Evolutionary conservation across 352 stramenopile species (phyloP), one percentile per base, ranked within the genome.

Genomic region (Globisporangium nagaii): DNA sequence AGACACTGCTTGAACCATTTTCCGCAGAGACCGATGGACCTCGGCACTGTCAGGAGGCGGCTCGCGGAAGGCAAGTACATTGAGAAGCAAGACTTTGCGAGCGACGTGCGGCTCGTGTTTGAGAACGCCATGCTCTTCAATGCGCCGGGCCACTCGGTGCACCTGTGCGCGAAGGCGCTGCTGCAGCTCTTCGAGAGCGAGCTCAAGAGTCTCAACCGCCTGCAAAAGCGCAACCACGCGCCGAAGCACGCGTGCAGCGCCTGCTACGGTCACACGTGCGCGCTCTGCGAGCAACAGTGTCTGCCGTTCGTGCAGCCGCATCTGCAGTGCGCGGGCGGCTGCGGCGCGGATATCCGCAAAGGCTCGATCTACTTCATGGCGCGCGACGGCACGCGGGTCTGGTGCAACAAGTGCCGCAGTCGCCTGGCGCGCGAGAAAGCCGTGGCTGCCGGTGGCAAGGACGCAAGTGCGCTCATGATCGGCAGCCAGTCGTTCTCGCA

Each of bases 81-180:
- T 31, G 79, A 84, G 20, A 73, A 97, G 5, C 66, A 92, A 19
- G 85, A 84, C 52, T 93, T 96, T 54, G 63, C 70, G 17, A 62
- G 60, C 4, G 85, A 97, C 60, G 78, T 96, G 28, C 75, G 79
- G 9, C 67, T 96, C 24, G 85, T 96, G 50, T 96, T 96, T 71
- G 61, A 87, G n/a, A 97, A 97, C 58, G 86, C 88, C 8, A 95
- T 91, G 71, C 64, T 63, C 8, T 97, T 96, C 62, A 97, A 97
- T 48, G 71, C 71, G 2, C 56, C 70, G 13, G 71, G 63, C 6
- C 83, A 95, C 65, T 92, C 83, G 50, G 79, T 96, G 8, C 78
- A 95, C 56, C 60, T 87, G 6, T 71, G 85, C 51, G 84, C 87
- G 2, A 53, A 72, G 25, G 58, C 86, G 9, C 60, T 95, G 41